These are phyloP conservation scores for Cladosporium velox DNA, from an alignment of 2,329 filamentous ascomycete genomes.

Conservation along the genomic window DNA sequence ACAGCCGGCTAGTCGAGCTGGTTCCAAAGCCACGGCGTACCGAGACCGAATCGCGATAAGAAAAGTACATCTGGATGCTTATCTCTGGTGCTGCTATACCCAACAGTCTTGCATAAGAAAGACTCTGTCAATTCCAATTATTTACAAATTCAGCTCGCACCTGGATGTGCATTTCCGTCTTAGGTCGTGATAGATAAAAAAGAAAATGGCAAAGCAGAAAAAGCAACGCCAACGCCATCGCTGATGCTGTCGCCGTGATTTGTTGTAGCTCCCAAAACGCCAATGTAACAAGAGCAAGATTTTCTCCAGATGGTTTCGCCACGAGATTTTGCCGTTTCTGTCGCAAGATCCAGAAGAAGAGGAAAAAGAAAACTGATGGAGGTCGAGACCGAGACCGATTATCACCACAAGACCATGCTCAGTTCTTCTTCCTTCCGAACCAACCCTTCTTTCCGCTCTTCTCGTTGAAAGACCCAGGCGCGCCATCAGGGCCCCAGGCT, in stretches of 20 bases:
- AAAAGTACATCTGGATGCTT: not conserved
- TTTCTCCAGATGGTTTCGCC: not conserved
- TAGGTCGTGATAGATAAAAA: not conserved
- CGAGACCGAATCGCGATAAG: not conserved
- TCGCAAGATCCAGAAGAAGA: not conserved
- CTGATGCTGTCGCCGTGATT: not conserved
- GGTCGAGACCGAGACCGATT: not conserved
- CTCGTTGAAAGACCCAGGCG: constrained; percentile 22
- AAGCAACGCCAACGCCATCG: constrained; percentile 4
- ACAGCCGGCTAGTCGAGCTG: not conserved
- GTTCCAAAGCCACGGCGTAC: not conserved
- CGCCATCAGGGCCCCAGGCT: constrained; percentile 25
- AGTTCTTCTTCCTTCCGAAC: constrained; percentile 24
- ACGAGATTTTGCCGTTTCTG: not conserved
- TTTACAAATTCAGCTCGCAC: not conserved
- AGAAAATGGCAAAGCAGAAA: not conserved
- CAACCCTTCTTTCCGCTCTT: constrained; percentile 22
- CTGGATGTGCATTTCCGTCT: not conserved
- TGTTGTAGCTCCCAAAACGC: not conserved
- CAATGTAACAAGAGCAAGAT: not conserved
- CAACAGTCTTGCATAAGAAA: not conserved
- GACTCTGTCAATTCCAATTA: not conserved
- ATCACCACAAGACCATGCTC: not conserved
- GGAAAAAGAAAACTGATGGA: not conserved
- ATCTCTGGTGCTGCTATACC: not conserved